Percentiles rank a stretch among this genome's conserved stretches.
Evolutionary conservation across 805 yeast species (phyloP).

Genomic region (Wickerhamiella alocasiicola): DNA sequence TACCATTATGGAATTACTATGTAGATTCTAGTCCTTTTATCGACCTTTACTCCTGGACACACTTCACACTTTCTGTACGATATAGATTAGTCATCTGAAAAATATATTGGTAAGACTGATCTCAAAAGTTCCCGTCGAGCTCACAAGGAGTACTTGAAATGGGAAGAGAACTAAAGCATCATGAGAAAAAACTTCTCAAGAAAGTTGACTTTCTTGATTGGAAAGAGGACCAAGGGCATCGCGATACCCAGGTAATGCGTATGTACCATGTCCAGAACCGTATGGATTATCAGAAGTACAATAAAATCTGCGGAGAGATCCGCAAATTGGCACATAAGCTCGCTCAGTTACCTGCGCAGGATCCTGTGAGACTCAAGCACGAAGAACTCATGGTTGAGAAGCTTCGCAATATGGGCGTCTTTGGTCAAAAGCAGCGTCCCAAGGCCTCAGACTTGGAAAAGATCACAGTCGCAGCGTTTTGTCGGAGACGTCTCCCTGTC

Average conservation of each 20-base stretch:
- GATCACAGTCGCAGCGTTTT: constrained; percentile 81
- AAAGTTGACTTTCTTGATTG: constrained; percentile 95
- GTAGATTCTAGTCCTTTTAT: too few relatives aligned
- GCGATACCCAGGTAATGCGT: constrained; percentile 95
- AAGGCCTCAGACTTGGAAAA: constrained; percentile 88
- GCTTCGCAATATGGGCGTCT: constrained; percentile 74
- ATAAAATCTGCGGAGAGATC: constrained; percentile 82
- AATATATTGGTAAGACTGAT: too few relatives aligned
- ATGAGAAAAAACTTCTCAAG: constrained; percentile 86
- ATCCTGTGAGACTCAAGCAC: constrained; percentile 76
- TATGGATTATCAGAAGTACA: constrained; percentile 91
- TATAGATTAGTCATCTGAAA: too few relatives aligned
- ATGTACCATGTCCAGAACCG: constrained; percentile 87
- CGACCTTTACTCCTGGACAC: too few relatives aligned
- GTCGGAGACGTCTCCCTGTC: constrained; percentile 85
- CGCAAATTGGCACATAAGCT: constrained; percentile 77
- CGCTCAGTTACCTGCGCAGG: constrained; percentile 74
- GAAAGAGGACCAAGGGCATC: constrained; percentile 91
- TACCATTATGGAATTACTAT: too few relatives aligned
- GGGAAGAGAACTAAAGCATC: constrained; percentile 69
- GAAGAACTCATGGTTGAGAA: constrained; percentile 82
- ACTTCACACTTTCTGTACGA: too few relatives aligned
- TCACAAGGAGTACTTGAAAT: too few relatives aligned
- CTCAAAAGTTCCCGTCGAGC: neutral
- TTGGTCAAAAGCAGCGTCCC: constrained; percentile 56